Conservation (phyloP, 495 filamentous ascomycete genomes). For the Tuber melanosporum region DNA sequence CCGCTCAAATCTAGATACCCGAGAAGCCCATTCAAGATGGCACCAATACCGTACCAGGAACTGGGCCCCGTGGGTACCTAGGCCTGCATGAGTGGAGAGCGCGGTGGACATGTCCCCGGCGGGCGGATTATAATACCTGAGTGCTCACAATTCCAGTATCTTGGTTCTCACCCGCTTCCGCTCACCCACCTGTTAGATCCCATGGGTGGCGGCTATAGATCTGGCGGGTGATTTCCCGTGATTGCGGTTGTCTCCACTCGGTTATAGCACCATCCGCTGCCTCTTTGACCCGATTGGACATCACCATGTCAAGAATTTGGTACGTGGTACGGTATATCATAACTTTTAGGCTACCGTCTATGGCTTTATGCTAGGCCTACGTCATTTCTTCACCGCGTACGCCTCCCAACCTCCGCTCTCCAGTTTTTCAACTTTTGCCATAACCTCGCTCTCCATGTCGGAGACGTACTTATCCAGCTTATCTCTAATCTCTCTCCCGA, state of each 20-base stretch:
- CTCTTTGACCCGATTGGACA: neutral
- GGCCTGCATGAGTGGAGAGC: neutral
- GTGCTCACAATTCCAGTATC: constrained; percentile 5
- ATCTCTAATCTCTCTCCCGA: constrained; percentile 48
- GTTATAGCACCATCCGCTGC: neutral
- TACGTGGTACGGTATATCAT: neutral
- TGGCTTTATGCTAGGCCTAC: constrained; percentile 4
- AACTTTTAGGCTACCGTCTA: neutral
- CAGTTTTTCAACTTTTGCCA: constrained; percentile 60
- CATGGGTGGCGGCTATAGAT: neutral
- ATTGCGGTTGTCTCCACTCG: neutral
- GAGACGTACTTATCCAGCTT: constrained; percentile 62
- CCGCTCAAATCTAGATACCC: neutral
- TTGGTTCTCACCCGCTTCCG: neutral
- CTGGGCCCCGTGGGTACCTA: neutral
- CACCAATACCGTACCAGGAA: neutral
- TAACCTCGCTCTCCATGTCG: constrained; percentile 57
- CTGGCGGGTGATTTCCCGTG: neutral
- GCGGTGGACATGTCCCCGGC: neutral
- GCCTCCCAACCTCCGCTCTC: constrained; percentile 61
- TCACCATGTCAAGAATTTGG: neutral
- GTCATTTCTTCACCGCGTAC: constrained; percentile 58
- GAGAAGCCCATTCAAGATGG: neutral
- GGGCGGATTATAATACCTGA: neutral
- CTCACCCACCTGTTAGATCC: neutral